A percentile compares a stretch with the other conserved stretches of the same genome.
phyloP scores from a whole-genome alignment of 202 grass and related monocot genomes.

The Carex arenaria region DNA sequence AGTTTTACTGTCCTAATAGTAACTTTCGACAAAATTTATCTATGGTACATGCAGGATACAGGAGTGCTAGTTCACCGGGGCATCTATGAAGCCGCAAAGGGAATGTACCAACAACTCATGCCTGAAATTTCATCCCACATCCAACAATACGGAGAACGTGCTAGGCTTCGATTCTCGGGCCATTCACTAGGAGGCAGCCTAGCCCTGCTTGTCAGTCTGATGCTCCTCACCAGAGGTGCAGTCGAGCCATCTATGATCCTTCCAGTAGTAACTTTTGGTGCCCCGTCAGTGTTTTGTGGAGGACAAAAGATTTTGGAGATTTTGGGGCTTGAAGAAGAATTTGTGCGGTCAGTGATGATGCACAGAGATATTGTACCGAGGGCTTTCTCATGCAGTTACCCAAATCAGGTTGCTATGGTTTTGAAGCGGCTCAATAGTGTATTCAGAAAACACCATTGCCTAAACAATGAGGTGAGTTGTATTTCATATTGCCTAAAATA shows the following conservation, averaged over 20 bases:
- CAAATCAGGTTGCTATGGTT: constrained; percentile 59
- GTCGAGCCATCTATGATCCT: constrained; percentile 40
- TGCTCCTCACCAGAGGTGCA: constrained; percentile 65
- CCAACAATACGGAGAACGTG: neutral
- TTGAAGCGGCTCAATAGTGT: constrained; percentile 71
- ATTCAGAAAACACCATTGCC: constrained; percentile 71
- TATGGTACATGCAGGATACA: constrained; percentile 30
- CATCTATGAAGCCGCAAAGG: constrained; percentile 97
- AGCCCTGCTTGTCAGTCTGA: constrained; percentile 66
- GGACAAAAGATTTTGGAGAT: constrained; percentile 54
- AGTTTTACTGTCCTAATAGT: neutral
- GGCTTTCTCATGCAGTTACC: constrained; percentile 90
- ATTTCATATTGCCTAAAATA: too few species aligned
- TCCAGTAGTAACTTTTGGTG: constrained; percentile 71
- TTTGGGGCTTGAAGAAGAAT: constrained; percentile 62
- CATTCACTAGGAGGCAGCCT: constrained; percentile 97
- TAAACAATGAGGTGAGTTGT: constrained; percentile 53
- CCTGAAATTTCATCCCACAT: constrained; percentile 60
- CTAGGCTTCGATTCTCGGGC: constrained; percentile 73
- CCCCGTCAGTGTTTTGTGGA: constrained; percentile 90
- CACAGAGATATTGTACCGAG: constrained; percentile 94
- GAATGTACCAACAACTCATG: constrained; percentile 82
- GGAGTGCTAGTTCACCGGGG: constrained; percentile 85
- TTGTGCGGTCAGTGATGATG: constrained; percentile 74
- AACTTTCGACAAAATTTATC: neutral